Conservation (phyloP, 2,329 filamentous ascomycete genomes). For the Sporothrix brunneoviolacea region DNA sequence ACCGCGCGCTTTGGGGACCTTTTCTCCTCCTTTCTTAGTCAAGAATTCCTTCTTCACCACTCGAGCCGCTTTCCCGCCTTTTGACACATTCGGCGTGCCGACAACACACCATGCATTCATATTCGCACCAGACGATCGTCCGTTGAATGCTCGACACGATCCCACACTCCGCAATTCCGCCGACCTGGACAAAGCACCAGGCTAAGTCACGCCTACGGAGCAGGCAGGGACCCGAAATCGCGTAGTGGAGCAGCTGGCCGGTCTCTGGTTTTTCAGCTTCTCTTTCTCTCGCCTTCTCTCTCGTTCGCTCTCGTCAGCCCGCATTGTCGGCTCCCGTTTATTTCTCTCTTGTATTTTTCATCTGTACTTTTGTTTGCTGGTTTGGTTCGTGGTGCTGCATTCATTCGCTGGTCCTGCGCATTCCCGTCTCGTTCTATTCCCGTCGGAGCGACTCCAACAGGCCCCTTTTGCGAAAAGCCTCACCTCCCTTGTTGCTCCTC, state of each 20-base stretch:
- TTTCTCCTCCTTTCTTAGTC: background rate
- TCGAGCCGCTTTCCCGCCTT: no score
- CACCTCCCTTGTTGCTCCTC: background rate
- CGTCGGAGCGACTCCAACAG: no score
- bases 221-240: constrained; percentile 8
- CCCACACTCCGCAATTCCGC: no score
- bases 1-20: background rate
- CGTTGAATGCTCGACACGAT: no score
- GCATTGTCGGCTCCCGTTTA: background rate
- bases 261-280: constrained; percentile 8
- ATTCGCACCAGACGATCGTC: no score
- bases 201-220: no score
- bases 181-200: no score
- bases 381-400: background rate
- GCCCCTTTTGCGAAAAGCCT: no score
- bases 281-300: background rate
- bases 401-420: no score
- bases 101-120: no score
- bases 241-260: constrained; percentile 7
- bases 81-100: no score
- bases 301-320: background rate
- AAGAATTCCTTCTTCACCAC: no score
- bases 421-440: background rate
- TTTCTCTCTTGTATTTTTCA: constrained; percentile 5
- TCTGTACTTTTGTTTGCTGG: background rate